Conservation (phyloP, 140 eudicot species). For the Erigeron philadelphicus region DNA sequence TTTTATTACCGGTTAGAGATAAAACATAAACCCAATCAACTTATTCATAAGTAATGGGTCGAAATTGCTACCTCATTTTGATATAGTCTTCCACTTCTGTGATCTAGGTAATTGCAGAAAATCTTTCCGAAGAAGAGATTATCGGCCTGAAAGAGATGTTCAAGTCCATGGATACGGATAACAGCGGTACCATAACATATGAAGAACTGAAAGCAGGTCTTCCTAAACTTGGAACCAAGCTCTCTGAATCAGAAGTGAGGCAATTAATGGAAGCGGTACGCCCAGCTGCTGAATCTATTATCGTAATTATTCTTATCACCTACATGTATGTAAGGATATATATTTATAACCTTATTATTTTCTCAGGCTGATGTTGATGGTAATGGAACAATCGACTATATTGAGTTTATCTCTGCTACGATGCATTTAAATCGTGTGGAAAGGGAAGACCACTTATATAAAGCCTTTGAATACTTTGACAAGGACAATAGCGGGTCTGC, state of each 20-base stretch:
- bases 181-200: conserved; percentile 83
- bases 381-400: conserved; percentile 88
- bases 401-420: conserved; percentile 92
- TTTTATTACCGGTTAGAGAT: neutral
- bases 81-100: conserved; percentile 16
- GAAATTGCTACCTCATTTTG: conserved; percentile 18
- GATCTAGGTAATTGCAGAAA: conserved; percentile 88
- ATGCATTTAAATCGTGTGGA: conserved; percentile 97
- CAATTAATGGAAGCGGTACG: conserved; percentile 95
- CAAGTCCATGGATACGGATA: conserved; percentile 92
- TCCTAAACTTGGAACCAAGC: conserved; percentile 87
- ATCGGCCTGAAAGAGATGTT: conserved; percentile 96
- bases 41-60: neutral
- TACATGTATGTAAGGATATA: neutral
- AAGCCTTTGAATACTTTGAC: conserved; percentile 89
- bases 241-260: conserved; percentile 85
- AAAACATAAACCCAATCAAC: conserved; percentile 1
- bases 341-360: conserved; percentile 5
- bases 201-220: conserved; percentile 92
- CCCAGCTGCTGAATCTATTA: neutral
- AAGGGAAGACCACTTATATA: conserved; percentile 85
- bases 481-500: conserved; percentile 89
- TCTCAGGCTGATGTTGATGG: conserved; percentile 94
- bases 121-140: conserved; percentile 91
- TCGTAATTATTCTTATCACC: conserved; percentile 3